Conservation (phyloP, 2,329 filamentous ascomycete species). For the Grosmannia clavigera region DNA sequence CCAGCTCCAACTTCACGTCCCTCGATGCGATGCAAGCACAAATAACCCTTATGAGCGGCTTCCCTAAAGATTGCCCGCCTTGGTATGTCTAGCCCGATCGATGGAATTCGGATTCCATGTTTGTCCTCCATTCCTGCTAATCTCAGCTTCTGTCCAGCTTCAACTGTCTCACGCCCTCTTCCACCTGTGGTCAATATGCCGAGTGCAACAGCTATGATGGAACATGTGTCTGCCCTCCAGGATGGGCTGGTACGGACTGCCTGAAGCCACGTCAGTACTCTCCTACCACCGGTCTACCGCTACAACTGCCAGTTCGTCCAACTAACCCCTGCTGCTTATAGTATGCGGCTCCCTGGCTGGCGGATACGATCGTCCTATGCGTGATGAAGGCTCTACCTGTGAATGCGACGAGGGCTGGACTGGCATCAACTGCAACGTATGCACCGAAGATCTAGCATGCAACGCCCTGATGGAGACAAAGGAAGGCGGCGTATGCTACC, state of each 20-base stretch:
- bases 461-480: slow-evolving; percentile 75
- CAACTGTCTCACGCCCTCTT: slow-evolving; percentile 91
- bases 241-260: slow-evolving; percentile 91
- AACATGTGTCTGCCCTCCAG: slow-evolving; percentile 82
- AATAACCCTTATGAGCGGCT: slow-evolving; percentile 58
- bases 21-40: slow-evolving; percentile 50
- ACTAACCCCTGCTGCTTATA: slow-evolving; percentile 13
- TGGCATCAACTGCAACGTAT: slow-evolving; percentile 97
- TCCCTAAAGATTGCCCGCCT: slow-evolving; percentile 61
- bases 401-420: slow-evolving; percentile 87
- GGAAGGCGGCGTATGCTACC: slow-evolving; percentile 81
- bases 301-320: not conserved
- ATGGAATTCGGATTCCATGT: too few relatives aligned
- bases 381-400: slow-evolving; percentile 51
- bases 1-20: slow-evolving; percentile 44
- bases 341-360: slow-evolving; percentile 81
- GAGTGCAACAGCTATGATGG: slow-evolving; percentile 82
- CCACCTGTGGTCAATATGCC: slow-evolving; percentile 83
- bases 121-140: not conserved
- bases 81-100: slow-evolving; percentile 36
- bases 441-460: slow-evolving; percentile 70
- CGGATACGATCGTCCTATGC: slow-evolving; percentile 64
- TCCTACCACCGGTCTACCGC: not conserved
- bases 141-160: slow-evolving; percentile 46
- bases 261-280: slow-evolving; percentile 55